phyloP scores from a whole-genome alignment of 139 green algal species.

The Nannochloris sp. region DNA sequence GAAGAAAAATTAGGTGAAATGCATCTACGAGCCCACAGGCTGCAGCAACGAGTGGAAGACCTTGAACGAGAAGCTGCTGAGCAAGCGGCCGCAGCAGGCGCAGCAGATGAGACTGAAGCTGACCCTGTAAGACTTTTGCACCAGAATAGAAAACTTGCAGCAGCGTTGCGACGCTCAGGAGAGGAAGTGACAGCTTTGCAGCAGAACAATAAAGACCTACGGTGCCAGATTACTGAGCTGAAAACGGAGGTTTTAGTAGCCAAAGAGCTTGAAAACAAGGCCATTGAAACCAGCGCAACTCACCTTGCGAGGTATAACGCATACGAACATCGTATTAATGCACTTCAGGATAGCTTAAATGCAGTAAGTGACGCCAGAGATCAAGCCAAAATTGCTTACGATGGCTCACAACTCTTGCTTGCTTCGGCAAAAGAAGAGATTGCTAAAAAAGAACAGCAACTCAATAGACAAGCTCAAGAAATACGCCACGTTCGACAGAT shows the following conservation, averaged over 20 bases:
- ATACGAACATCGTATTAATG: neutral
- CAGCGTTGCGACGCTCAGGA: slow-evolving; percentile 40
- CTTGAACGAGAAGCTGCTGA: neutral
- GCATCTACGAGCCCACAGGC: neutral
- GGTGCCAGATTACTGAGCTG: neutral
- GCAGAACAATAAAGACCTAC: slow-evolving; percentile 26
- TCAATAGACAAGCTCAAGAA: slow-evolving; percentile 18
- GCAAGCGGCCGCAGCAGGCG: no score
- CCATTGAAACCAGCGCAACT: neutral
- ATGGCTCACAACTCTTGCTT: neutral
- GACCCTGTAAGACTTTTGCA: neutral
- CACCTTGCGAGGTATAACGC: no score
- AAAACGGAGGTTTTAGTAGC: neutral
- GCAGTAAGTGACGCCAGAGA: neutral
- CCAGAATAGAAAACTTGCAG: slow-evolving; percentile 28
- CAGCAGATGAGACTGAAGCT: neutral
- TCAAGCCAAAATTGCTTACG: neutral
- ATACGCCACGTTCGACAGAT: slow-evolving; percentile 67
- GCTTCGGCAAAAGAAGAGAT: neutral
- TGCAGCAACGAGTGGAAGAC: neutral
- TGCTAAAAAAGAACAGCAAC: slow-evolving; percentile 14
- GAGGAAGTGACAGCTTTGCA: slow-evolving; percentile 59
- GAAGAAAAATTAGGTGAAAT: neutral
- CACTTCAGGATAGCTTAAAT: neutral
- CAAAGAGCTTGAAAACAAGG: slow-evolving; percentile 7